Evolutionary conservation across 2,329 filamentous ascomycete species (phyloP), one percentile per base, ranked within the genome.

Genomic region (Juglanconis oblonga): DNA sequence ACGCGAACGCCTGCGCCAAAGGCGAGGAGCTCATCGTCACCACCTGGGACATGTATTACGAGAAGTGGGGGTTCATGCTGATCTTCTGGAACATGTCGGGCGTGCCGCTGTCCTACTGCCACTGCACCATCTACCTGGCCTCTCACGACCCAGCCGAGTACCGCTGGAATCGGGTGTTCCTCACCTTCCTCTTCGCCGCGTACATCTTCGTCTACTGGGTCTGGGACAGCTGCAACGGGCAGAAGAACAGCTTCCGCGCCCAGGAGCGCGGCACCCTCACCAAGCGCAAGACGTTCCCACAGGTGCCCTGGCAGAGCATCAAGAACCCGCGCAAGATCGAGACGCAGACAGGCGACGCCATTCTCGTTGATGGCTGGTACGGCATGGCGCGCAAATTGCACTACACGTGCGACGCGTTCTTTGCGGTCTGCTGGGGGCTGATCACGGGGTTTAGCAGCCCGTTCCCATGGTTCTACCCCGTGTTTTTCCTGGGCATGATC

Each of bases 61-160:
- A 94, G 78, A 93, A 94, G 77, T 90, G 88, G 83, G 90, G 90
- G 59, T 94, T 93, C 79, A 92, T 94, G 89, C 83, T 94, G 64
- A 92, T 92, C 72, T 94, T 93, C 81, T 94, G 90, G 90, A 94
- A 93, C 75, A 76, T 94, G 74, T 89, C 90, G 40, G 90, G 90
- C 67, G 90, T 93, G 17, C 90, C 90, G 2, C 79, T 94, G 60
- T 88, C 83, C 61, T 94, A 94, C 81, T 92, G 90, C 78, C 90
- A 93, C 79, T 92, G 88, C 81, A 91, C 87, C 35, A 82, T 94
- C 68, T 94, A 88, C 77, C 81, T 94, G 55, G 90, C 90, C 66
- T 90, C 87, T 74, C 89, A 92, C 73, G 75, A 86, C 65, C 87
- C 90, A 0, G 79, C 82, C 36, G 83, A 83, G 59, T 93, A 93